Percentiles rank a stretch among this genome's conserved stretches.
Conservation (phyloP, 257 asterid genomes). For the Penstemon newberryi region DNA sequence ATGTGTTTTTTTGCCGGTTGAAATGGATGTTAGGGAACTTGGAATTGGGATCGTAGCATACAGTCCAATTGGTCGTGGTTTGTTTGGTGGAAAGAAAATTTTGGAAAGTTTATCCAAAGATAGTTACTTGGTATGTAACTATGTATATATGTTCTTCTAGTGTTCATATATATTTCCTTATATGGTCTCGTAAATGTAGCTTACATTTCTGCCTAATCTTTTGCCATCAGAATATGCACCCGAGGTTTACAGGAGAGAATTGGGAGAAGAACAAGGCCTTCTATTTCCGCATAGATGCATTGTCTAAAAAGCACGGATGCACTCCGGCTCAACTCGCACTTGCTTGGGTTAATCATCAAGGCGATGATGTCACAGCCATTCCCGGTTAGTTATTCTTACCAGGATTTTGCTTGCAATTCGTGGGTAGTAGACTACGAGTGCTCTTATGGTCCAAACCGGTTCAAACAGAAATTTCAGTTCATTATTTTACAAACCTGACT, state of each 20-base stretch:
- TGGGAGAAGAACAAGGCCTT: too few relatives aligned
- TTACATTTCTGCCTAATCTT: conserved; percentile 9
- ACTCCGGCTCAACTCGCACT: conserved; percentile 37
- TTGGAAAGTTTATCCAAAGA: conserved; percentile 40
- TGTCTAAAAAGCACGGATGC: too few relatives aligned
- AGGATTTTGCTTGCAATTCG: too few relatives aligned
- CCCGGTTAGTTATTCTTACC: conserved; percentile 40
- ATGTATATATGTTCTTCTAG: neutral
- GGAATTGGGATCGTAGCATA: conserved; percentile 57
- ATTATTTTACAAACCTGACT: too few relatives aligned
- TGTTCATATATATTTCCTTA: neutral
- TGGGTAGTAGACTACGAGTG: too few relatives aligned
- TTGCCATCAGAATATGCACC: conserved; percentile 38
- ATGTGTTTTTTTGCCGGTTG: neutral
- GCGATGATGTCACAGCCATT: conserved; percentile 55
- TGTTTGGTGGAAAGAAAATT: conserved; percentile 53
- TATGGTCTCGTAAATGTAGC: neutral
- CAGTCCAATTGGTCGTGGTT: conserved; percentile 59
- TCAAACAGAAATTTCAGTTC: too few relatives aligned
- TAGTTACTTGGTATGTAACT: conserved; percentile 43
- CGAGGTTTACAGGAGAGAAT: conserved; percentile 43
- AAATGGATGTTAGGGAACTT: conserved; percentile 41
- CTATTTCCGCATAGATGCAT: too few relatives aligned
- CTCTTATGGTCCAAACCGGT: too few relatives aligned
- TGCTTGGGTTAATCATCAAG: conserved; percentile 65